A percentile compares a stretch with the other conserved stretches of the same genome.
Evolutionary conservation across 441 rosid species (phyloP).

Genomic region (Metrosideros polymorpha): DNA sequence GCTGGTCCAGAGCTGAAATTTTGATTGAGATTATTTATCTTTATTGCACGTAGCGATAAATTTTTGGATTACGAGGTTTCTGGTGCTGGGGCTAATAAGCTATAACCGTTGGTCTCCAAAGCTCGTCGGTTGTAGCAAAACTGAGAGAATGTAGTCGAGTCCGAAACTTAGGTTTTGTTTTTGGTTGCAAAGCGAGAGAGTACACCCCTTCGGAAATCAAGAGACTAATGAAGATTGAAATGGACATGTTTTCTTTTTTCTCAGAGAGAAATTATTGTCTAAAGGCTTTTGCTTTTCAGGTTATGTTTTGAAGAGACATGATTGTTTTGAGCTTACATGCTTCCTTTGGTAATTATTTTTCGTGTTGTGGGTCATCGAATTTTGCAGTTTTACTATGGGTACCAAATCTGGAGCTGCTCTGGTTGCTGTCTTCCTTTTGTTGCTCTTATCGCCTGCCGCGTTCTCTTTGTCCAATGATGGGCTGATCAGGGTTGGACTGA

Average conservation of each 20-base stretch:
- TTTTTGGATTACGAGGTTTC: not conserved
- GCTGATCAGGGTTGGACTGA: slow-evolving; percentile 33
- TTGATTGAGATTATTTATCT: no score
- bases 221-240: not conserved
- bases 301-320: not conserved
- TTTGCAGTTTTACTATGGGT: not conserved
- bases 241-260: no score
- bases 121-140: not conserved
- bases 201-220: not conserved
- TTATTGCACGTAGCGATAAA: not conserved
- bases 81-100: not conserved
- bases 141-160: not conserved
- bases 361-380: not conserved
- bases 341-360: not conserved
- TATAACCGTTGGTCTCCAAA: not conserved
- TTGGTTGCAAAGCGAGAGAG: not conserved
- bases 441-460: not conserved
- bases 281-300: not conserved
- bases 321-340: not conserved
- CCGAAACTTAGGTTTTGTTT: not conserved
- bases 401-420: not conserved
- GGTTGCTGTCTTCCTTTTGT: not conserved
- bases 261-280: not conserved
- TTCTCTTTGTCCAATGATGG: slow-evolving; percentile 27
- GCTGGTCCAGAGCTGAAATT: not conserved